Evolutionary conservation across 2,329 filamentous ascomycete genomes (phyloP).

Genomic region (Alternaria novae-zelandiae): DNA sequence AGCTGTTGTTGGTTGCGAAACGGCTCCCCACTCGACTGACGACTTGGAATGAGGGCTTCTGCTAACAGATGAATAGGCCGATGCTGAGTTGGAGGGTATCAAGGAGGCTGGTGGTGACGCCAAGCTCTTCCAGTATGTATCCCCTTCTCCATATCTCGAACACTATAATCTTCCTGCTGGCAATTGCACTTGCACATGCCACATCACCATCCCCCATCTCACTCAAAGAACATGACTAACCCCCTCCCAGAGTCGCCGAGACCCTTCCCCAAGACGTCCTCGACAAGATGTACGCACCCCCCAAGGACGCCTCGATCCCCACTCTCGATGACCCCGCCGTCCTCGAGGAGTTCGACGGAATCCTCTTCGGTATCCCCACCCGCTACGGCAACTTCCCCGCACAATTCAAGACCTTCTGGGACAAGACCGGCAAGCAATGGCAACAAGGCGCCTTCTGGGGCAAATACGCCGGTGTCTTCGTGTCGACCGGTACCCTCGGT

Average conservation of each 20-base stretch:
- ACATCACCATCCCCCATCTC: not conserved
- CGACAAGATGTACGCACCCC: conserved; percentile 86
- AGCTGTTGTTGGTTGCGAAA: not conserved
- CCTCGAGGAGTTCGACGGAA: conserved; percentile 80
- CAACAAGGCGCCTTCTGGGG: conserved; percentile 75
- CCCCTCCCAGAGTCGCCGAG: conserved; percentile 70
- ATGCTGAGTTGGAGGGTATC: conserved; percentile 90
- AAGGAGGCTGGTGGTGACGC: conserved; percentile 82
- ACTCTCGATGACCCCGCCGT: conserved; percentile 64
- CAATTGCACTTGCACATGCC: not conserved
- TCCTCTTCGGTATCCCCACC: conserved; percentile 94
- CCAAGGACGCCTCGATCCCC: conserved; percentile 71
- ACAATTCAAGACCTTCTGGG: conserved; percentile 95
- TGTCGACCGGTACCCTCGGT: conserved; percentile 80
- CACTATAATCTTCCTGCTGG: not conserved
- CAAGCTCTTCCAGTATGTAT: conserved; percentile 78
- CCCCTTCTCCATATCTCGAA: not conserved
- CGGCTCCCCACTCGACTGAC: not conserved
- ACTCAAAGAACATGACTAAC: not conserved
- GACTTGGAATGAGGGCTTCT: conserved; percentile 1
- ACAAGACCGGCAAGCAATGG: conserved; percentile 89
- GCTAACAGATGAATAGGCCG: conserved; percentile 64
- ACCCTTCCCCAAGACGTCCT: conserved; percentile 86
- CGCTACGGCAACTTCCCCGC: conserved; percentile 96
- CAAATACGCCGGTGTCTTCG: conserved; percentile 90